Evolutionary conservation across 1,139 yeast species (phyloP), one percentile per base, ranked within the genome.

Genomic region (Candida glucosophila): DNA sequence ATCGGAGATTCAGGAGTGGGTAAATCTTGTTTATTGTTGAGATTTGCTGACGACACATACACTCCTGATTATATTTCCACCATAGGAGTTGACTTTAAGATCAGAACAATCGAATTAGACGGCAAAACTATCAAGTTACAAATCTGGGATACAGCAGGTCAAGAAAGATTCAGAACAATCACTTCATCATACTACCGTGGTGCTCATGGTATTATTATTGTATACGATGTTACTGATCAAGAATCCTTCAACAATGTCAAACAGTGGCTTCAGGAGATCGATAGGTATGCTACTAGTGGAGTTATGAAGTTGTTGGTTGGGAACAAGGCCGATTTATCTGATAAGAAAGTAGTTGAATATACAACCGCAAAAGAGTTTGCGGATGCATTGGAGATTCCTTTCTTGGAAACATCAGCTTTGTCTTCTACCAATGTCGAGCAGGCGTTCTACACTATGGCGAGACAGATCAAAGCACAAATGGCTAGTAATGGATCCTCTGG

Each of bases 61-160:
- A 88, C 96, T 20, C 95, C 90, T 45, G 95, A 92, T 48, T 90
- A 90, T 62, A 88, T 90, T 46, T 85, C 96, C 29, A 90, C 98
- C 29, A 90, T 90, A 52, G 98, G 98, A 30, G 98, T 90, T 29
- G 98, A 90, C 53, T 90, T 90, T 67, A 90, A 90, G 62, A 90
- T 90, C 59, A 83, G 96, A 66, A 90, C 97, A 28, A 85, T 90
- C 35, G 96, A 88, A 47, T 67, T 90, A 37, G 97, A 90, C 43
- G 98, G 97, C 39, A 90, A 90, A 66, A 86, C 95, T 31, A 92
- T 90, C 53, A 90, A 90, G 64, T 70, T 92, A 47, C 98, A 90
- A 61, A 88, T 90, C 51, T 90, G 98, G 98, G 98, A 90, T 53
- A 90, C 98, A 28, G 98, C 98, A 6, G 98, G 98, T 22, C 98